phyloP scores from a whole-genome alignment of 1,284 basidiomycete genomes.

The Trichosporon sp. region DNA sequence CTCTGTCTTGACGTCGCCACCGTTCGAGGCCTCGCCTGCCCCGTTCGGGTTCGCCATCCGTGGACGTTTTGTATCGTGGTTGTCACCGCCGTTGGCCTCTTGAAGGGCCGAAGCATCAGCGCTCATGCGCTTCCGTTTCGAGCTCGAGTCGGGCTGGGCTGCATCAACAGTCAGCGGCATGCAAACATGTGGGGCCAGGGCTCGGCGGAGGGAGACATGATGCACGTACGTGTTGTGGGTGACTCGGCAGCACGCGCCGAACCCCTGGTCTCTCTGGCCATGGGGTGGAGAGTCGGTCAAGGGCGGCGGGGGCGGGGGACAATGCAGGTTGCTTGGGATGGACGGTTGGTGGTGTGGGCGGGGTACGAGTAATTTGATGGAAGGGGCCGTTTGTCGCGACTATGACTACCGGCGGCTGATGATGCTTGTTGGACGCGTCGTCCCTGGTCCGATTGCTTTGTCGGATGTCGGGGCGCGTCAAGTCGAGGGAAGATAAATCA shows the following conservation, averaged over 20 bases:
- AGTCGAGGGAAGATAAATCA: neutral
- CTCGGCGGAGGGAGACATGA: neutral
- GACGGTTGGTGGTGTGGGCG: neutral
- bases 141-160: conserved; percentile 9
- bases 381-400: neutral
- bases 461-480: neutral
- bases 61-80: conserved; percentile 17
- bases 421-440: conserved; percentile 1
- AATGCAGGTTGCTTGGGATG: neutral
- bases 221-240: conserved; percentile 1
- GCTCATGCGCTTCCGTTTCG: conserved; percentile 25
- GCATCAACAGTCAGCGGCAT: neutral
- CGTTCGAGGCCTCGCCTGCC: neutral
- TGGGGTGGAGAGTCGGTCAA: conserved; percentile 1
- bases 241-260: conserved; percentile 13
- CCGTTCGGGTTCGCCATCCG: conserved; percentile 7
- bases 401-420: neutral
- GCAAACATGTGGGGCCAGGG: neutral
- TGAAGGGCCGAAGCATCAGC: neutral
- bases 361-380: neutral
- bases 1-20: conserved; percentile 4
- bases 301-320: neutral
- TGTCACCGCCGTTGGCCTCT: conserved; percentile 6
- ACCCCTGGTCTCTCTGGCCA: conserved; percentile 17
- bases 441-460: conserved; percentile 3